Base-by-base conservation (phyloP, 2,329 filamentous ascomycete genomes). In the Fusarium acutatum region DNA sequence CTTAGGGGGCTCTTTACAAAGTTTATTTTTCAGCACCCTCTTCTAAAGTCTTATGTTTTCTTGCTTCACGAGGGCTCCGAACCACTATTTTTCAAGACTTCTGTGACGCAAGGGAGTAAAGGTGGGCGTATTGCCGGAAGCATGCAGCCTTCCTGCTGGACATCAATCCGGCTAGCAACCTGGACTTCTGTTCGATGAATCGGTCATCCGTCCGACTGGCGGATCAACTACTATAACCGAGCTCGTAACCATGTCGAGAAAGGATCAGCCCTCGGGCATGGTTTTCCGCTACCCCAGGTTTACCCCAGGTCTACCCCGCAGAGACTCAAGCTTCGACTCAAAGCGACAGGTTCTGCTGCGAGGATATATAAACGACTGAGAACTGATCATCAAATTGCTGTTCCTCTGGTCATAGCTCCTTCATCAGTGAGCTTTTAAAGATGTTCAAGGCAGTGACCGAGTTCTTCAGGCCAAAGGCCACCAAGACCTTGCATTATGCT, bases 391-490 rank as follows among this genome's bases (percentile, higher is more conserved):
- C 17, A 11, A 34, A 14, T 4, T 3, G 8, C 0, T 10, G 11
- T 34, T 14, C 4, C 1, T 50, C n/a, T 24, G 12, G 47, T 34
- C 47, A 15, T 34, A 20, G 47, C 30, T 34, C 12, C 22, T 52
- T 20, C n/a, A 15, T 22, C 10, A 2, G 22, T n/a, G 4, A 34
- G 18, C 4, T 5, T 22, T 10, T 9, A 20, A 71, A 47, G 10
- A 72, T 72, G 67, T 63, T 67, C 7, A 49, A 54, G 17, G 24
- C n/a, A 14, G 43, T 72, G 28, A 11, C 49, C 1, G 68, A 64
- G 9, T 72, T 72, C 38, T 44, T 72, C 4, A 72, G 50, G 63
- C 69, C 69, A 20, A 72, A 63, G 24, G 69, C 69, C 35, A 65
- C 69, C 9, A 72, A 52, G 20, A 38, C 60, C 15, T 49, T 68